phyloP scores from a whole-genome alignment of 1,284 basidiomycete species.

The Caloboletus firmus region DNA sequence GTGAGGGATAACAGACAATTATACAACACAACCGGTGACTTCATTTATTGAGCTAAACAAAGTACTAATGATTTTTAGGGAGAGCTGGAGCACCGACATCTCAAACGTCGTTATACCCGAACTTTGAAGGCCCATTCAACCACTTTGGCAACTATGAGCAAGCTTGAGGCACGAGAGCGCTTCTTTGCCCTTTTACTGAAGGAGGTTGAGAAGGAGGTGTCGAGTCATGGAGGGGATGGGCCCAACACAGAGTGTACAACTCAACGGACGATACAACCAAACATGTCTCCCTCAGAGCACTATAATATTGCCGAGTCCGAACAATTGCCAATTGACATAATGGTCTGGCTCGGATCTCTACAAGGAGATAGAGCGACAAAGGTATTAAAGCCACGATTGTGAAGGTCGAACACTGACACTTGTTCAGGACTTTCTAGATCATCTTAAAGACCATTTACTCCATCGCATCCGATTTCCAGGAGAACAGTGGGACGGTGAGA shows the following conservation, averaged over 20 bases:
- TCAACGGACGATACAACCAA: neutral
- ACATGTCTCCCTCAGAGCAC: neutral
- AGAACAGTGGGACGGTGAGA: neutral
- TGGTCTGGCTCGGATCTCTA: neutral
- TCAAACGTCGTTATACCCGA: constrained; percentile 25
- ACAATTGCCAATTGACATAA: neutral
- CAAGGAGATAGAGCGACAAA: neutral
- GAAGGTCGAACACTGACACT: too few species aligned
- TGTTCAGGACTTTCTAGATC: neutral
- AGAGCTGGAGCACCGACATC: constrained; percentile 26
- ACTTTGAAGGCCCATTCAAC: constrained; percentile 26
- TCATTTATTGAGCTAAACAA: constrained; percentile 7
- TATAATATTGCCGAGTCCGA: neutral
- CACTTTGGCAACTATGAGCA: constrained; percentile 8
- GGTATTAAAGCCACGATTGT: neutral
- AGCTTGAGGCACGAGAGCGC: neutral
- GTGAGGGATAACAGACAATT: constrained; percentile 38
- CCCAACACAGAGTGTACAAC: too few species aligned
- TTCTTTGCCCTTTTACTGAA: neutral
- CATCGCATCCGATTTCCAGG: neutral
- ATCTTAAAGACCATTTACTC: neutral
- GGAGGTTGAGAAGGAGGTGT: neutral
- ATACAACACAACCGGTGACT: constrained; percentile 33
- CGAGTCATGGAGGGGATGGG: too few species aligned
- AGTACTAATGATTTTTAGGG: constrained; percentile 1